Evolutionary conservation across 1,139 yeast genomes (phyloP).

Genomic region (Spathaspora sp.): DNA sequence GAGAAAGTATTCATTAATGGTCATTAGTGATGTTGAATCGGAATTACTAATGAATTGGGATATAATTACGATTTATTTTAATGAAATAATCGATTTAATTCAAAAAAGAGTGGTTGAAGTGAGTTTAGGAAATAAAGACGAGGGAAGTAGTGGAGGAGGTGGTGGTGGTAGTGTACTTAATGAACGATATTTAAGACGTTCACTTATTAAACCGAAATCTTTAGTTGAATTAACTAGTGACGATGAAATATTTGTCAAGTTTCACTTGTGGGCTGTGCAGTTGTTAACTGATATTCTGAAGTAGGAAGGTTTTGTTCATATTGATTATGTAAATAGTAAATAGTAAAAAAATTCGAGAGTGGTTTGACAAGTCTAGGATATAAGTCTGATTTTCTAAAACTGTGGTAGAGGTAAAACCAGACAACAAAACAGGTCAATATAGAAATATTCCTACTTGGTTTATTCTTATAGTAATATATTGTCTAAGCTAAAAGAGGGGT

Average conservation of each 20-base stretch:
- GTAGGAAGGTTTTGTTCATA: too few species aligned
- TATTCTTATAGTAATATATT: too few species aligned
- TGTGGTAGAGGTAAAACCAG: too few species aligned
- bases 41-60: conserved; percentile 59
- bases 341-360: too few species aligned
- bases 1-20: conserved; percentile 65
- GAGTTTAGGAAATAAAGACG: conserved; percentile 9
- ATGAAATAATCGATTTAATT: conserved; percentile 50
- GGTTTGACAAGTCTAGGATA: too few species aligned
- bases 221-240: conserved; percentile 63
- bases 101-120: conserved; percentile 41
- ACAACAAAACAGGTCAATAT: too few species aligned
- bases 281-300: conserved; percentile 23
- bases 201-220: conserved; percentile 54
- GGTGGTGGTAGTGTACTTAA: conserved; percentile 33
- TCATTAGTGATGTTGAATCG: conserved; percentile 58
- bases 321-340: too few species aligned
- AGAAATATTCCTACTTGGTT: too few species aligned
- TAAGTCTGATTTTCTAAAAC: too few species aligned
- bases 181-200: conserved; percentile 54
- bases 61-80: conserved; percentile 49
- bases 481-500: conserved; percentile 13
- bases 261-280: conserved; percentile 67
- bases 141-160: conserved; percentile 17
- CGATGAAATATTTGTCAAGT: conserved; percentile 54